Base-by-base conservation (phyloP, 192 early-diverging fungal species). In the Bifiguratus adelaidae region DNA sequence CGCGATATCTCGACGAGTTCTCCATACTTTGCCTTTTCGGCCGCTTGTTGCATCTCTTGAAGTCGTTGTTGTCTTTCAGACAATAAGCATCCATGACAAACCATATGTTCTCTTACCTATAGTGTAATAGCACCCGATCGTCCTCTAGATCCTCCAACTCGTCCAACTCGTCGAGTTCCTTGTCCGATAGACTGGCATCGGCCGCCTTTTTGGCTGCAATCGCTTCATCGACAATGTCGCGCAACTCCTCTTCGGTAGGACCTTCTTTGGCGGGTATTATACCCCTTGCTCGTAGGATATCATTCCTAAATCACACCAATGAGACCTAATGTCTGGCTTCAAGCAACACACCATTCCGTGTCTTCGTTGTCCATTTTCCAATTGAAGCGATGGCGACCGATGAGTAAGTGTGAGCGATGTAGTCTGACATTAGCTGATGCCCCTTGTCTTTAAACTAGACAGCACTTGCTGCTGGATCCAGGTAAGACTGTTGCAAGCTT, bases 91-190 rank as follows among this genome's bases (percentile, higher is more conserved):
- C 7, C 16, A 7, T 20, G 32, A n/a, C 32, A 8, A n/a, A 33
- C 32, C 8, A 33, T 9, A 33, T 33, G 32, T 33, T 9, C 16
- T n/a, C 35, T 36, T 60, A 78, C 65, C 81, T 78, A 51, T 87
- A 90, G 36, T 77, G 77, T 55, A 80, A 67, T 27, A 98, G 61
- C 7, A 93, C 67, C 24, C 82, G 70, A 50, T 92, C 88, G 59
- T 95, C 92, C 47, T 96, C 88, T 28, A 85, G 75, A 53, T 97
- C 95, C 44, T 94, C 91, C 16, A 95, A 70, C 56, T 95, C 91
- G 53, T 88, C 92, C 0, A 98, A 77, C 49, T 86, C 88, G 51
- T 89, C 86, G 3, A 91, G 63, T 12, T 64, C 67, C 43, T 69
- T 77, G 47, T 85, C 71, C 47, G 81, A 83, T 11, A 87, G 59